Conservation (phyloP, 129 eudicot species). For the Helichrysum umbraculigerum region DNA sequence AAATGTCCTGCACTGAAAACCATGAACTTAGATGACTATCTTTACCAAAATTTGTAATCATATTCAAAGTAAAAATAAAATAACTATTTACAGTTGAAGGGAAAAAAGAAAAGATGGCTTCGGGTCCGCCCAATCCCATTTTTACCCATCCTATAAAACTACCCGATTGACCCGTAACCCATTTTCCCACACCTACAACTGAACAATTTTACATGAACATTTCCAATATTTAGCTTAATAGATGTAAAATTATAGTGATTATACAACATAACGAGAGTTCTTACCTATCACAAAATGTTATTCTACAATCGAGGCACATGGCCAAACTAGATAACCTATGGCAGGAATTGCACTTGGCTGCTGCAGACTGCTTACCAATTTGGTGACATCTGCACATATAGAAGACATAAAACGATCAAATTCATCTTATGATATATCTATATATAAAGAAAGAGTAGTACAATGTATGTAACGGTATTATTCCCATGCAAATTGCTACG, state of each 20-base stretch:
- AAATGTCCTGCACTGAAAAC: slow-evolving; percentile 82
- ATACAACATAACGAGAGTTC: background rate
- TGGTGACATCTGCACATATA: slow-evolving; percentile 72
- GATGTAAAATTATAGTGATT: background rate
- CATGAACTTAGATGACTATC: background rate
- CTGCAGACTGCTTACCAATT: slow-evolving; percentile 44
- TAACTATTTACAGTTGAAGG: background rate
- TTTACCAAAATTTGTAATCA: no score
- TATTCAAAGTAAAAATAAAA: no score
- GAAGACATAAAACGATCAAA: background rate
- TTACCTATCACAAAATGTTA: slow-evolving; percentile 78
- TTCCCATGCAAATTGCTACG: background rate
- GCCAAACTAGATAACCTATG: slow-evolving; percentile 59
- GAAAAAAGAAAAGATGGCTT: no score
- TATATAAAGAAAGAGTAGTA: background rate
- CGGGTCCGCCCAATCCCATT: background rate
- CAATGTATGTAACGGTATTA: background rate
- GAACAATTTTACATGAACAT: background rate
- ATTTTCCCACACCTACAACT: background rate
- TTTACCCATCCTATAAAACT: background rate
- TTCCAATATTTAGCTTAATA: background rate
- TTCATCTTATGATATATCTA: background rate
- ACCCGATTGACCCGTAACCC: background rate
- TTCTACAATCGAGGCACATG: slow-evolving; percentile 67
- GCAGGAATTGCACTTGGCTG: slow-evolving; percentile 73